Base-by-base conservation (phyloP, 345 rosid species). In the Populus tremula region DNA sequence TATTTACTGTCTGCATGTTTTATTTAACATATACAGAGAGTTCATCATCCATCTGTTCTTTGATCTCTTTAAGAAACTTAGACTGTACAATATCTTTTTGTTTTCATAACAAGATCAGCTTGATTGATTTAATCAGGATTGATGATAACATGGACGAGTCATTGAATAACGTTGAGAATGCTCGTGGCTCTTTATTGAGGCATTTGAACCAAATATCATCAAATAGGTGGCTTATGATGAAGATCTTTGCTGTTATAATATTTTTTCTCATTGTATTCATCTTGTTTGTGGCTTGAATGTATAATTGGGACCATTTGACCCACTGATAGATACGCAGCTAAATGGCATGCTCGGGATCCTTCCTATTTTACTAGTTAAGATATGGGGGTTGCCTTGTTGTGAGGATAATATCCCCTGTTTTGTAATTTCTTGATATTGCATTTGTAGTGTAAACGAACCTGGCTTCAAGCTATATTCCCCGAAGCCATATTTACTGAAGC, bases 131-230 rank as follows among this genome's bases (percentile, higher is more conserved):
- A 76, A 71, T 73, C 97, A 91, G 97, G 91, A 94, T 92, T 45
- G 98, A 91, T 63, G 97, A 94, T 82, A 93, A 91, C 83, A 93
- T 93, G 95, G 97, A 91, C 9, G 97, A 91, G 85, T 93, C 99
- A 43, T 79, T 94, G 86, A 87, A 80, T 66, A 94, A 94, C 29
- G 96, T 94, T 64, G 97, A 93, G 81, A 92, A 90, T 79, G 98
- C 98, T 72, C 94, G 87, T 21, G 87, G 82, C 67, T 82, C 98
- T 80, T 85, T 93, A 25, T 80, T 93, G 80, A 90, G 88, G 81
- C 88, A 91, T 83, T 92, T 95, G 77, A 91, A 84, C 79, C 86
- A 84, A 81, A 91, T 88, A 80, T 91, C 99, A 25, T 95, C 99
- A 64, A 95, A 91, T 79, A 82, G 99, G 86, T 95, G 99, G 99